Evolutionary conservation across 768 basidiomycete genomes (phyloP), one percentile per base, ranked within the genome.

Genomic region (Phylloporus scabripes): DNA sequence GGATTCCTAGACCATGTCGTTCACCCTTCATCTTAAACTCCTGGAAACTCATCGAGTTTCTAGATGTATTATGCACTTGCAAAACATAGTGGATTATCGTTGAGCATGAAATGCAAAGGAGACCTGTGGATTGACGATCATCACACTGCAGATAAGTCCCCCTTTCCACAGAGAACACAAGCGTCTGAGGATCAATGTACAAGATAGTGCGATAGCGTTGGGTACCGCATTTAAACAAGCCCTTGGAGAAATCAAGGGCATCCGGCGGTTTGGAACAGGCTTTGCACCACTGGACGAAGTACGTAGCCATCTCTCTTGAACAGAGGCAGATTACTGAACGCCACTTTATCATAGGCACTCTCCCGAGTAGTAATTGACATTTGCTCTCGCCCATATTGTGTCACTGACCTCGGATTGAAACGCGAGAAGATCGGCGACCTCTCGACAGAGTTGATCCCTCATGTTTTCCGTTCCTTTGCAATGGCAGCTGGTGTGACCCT

Each of bases 81-180:
- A 31, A 98, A 98, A 67, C 96, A 99, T 70, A 81, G 91, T 17
- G 92, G 92, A 50, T 88, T 96, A 82, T 93, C 92, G 0, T 73
- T 99, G 53, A 81, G 78, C 17, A 78, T 99, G 72, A 85, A 87
- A 58, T 97, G 93, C 69, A 83, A 88, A 63, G 96, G 96, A 34
- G 96, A 99, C 67, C 76, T 98, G 7, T 90, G 86, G 81, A 96
- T 98, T 51, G 96, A 99, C 70, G 96, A 99, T 71, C 96, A 98
- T 61, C 96, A 99, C 70, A 92, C 94, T 41, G 92, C 95, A 79
- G 96, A 99, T 88, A 81, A 83, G 85, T 83, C 42, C 17, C 43
- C 4, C n/a, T 37, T 37, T 44, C 26, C 20, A 40, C 31, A 45
- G 55, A 64, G 56, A 62, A 29, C 38, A 23, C 3, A n/a, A 31